Conservation (phyloP, 352 stramenopile genomes). For the Phytophthora hibernalis region DNA sequence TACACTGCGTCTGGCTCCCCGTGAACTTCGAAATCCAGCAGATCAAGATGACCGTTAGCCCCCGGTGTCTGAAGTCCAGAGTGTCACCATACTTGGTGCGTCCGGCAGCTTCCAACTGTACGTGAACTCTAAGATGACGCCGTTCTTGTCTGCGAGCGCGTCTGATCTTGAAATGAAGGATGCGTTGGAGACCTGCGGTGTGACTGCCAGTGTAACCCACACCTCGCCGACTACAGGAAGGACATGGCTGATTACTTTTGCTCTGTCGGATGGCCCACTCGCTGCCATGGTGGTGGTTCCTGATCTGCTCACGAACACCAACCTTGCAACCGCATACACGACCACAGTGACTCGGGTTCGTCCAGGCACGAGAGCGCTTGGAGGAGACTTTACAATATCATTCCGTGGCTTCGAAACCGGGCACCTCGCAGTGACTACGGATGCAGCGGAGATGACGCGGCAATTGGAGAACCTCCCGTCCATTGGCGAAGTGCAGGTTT, state of each 20-base stretch:
- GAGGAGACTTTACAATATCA: slow-evolving; percentile 84
- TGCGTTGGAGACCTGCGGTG: slow-evolving; percentile 61
- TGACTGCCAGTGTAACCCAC: slow-evolving; percentile 59
- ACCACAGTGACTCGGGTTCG: slow-evolving; percentile 55
- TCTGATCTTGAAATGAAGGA: slow-evolving; percentile 51
- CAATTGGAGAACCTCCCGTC: slow-evolving; percentile 91
- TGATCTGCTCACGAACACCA: slow-evolving; percentile 63
- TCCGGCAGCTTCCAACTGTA: slow-evolving; percentile 80
- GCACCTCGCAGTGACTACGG: slow-evolving; percentile 61
- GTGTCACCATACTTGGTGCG: slow-evolving; percentile 65
- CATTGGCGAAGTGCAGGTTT: slow-evolving; percentile 82
- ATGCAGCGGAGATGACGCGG: slow-evolving; percentile 74
- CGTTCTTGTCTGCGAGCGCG: slow-evolving; percentile 53
- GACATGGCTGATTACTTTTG: slow-evolving; percentile 80
- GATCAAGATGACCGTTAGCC: slow-evolving; percentile 80
- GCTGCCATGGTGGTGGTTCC: slow-evolving; percentile 61
- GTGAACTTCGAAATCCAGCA: slow-evolving; percentile 91
- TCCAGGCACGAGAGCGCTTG: slow-evolving; percentile 56
- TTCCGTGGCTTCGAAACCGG: slow-evolving; percentile 83
- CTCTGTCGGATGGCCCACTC: slow-evolving; percentile 53
- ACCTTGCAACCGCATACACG: slow-evolving; percentile 51
- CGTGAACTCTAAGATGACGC: slow-evolving; percentile 63
- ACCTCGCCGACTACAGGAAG: slow-evolving; percentile 48
- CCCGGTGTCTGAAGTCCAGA: slow-evolving; percentile 78
- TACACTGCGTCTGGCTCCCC: slow-evolving; percentile 83